These are phyloP conservation scores for Boletus sensibilis DNA, from an alignment of 768 basidiomycete species.

Conservation along the genomic window DNA sequence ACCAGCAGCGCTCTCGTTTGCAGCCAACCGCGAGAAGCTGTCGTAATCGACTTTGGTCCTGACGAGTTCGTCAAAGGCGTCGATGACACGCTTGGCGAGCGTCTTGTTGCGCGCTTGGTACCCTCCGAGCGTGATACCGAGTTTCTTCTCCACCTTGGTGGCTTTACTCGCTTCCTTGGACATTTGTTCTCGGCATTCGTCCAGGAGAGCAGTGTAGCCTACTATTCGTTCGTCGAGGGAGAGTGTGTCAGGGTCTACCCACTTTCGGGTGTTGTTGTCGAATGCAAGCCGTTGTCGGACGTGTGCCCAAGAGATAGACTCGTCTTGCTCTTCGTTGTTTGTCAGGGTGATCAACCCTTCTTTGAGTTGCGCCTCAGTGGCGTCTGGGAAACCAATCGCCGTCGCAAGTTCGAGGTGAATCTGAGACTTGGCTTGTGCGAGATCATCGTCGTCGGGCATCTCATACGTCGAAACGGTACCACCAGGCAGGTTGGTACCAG, in stretches of 20 bases:
- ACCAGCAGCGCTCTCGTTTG: conserved; percentile 71
- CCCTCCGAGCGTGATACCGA: conserved; percentile 84
- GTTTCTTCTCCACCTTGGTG: conserved; percentile 86
- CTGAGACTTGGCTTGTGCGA: conserved; percentile 64
- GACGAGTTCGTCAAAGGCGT: conserved; percentile 71
- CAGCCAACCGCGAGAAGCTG: conserved; percentile 71
- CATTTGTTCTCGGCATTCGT: conserved; percentile 68
- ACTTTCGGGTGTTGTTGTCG: conserved; percentile 52
- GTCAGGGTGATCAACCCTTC: conserved; percentile 68
- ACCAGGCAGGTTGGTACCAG: conserved; percentile 80
- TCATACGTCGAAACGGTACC: conserved; percentile 65
- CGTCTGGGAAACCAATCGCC: conserved; percentile 81
- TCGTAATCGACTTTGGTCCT: conserved; percentile 68
- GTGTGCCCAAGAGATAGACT: conserved; percentile 68
- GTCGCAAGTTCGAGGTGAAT: conserved; percentile 82
- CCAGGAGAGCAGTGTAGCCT: conserved; percentile 63
- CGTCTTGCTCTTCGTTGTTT: conserved; percentile 60
- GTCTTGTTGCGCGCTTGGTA: conserved; percentile 76
- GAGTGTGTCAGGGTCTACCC: conserved; percentile 68
- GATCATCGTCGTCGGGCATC: conserved; percentile 73
- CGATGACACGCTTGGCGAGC: conserved; percentile 59
- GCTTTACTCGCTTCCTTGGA: conserved; percentile 78
- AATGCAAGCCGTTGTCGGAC: conserved; percentile 62
- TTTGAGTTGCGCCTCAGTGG: conserved; percentile 74
- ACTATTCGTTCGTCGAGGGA: conserved; percentile 55